Conservation (phyloP, 2,329 filamentous ascomycete genomes). For the Penicillium olsonii region DNA sequence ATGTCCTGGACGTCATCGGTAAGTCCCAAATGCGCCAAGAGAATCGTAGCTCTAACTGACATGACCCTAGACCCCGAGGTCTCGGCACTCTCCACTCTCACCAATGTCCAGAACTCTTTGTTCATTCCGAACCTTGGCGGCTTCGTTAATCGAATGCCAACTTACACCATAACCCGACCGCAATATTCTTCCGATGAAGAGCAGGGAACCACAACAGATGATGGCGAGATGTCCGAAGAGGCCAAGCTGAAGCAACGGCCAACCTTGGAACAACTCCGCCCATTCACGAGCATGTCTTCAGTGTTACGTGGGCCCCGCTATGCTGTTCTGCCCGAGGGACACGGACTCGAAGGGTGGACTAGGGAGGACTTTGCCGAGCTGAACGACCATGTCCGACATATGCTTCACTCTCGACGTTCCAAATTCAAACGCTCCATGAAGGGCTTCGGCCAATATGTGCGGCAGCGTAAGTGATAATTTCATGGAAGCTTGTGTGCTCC, state of each 20-base stretch:
- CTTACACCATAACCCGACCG: conserved; percentile 68
- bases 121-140: conserved; percentile 80
- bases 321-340: conserved; percentile 75
- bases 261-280: conserved; percentile 28
- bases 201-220: conserved; percentile 28
- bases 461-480: conserved; percentile 57
- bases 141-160: conserved; percentile 74
- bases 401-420: conserved; percentile 78
- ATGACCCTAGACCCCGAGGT: conserved; percentile 71
- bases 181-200: conserved; percentile 39
- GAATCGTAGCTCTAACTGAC: conserved; percentile 25
- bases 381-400: conserved; percentile 84
- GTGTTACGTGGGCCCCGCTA: conserved; percentile 70
- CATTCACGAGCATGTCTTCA: conserved; percentile 65
- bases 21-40: conserved; percentile 31
- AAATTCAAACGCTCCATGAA: conserved; percentile 77
- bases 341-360: conserved; percentile 72
- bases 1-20: conserved; percentile 70
- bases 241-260: conserved; percentile 29
- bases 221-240: conserved; percentile 25
- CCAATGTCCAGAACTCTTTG: conserved; percentile 86
- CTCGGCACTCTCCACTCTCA: conserved; percentile 77
- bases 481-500: background rate
- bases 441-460: conserved; percentile 78
- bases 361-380: conserved; percentile 72